A percentile compares a stretch with the other conserved stretches of the same genome.
phyloP scores from a whole-genome alignment of 1,284 basidiomycete species.

The Ganoderma meredithae region DNA sequence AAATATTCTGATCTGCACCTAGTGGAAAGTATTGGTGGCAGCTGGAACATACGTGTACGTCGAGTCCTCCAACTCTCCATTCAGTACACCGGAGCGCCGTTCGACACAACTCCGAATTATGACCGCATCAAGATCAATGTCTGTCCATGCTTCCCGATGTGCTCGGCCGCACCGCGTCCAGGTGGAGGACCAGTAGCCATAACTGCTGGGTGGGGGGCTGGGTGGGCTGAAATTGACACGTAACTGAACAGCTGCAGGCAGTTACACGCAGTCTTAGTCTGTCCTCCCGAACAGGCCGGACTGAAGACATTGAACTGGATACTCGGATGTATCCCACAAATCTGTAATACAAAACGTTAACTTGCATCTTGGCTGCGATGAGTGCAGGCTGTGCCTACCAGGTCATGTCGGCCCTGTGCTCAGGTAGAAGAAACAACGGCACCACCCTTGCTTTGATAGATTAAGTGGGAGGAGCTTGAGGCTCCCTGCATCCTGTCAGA shows the following conservation, averaged over 20 bases:
- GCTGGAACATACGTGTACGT: neutral
- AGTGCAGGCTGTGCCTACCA: neutral
- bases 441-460: neutral
- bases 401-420: neutral
- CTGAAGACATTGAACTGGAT: neutral
- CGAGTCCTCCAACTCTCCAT: neutral
- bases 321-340: neutral
- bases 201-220: neutral
- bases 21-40: neutral
- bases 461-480: neutral
- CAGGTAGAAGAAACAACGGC: neutral
- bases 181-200: neutral
- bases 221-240: neutral
- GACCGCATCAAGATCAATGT: neutral
- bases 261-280: neutral
- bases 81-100: neutral
- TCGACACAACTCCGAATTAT: neutral
- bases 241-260: neutral
- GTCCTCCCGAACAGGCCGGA: neutral
- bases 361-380: neutral
- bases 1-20: too few relatives aligned
- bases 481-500: neutral
- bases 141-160: neutral
- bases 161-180: neutral
- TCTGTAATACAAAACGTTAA: neutral